Conservation (phyloP, 2,329 filamentous ascomycete genomes). For the Clarireedia homoeocarpa region DNA sequence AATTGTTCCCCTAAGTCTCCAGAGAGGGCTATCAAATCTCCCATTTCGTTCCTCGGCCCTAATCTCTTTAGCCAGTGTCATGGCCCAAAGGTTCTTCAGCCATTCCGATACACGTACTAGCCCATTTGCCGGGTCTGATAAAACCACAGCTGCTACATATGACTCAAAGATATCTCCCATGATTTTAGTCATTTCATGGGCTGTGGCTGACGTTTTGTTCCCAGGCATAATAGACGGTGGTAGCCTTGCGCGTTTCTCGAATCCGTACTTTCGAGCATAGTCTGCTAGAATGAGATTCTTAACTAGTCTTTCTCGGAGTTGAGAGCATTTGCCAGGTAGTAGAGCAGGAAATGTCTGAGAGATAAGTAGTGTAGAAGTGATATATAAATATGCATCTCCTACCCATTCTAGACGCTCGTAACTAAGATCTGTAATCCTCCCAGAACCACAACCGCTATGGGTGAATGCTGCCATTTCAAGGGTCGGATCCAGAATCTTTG, state of each 20-base stretch:
- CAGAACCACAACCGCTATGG: slow-evolving; percentile 37
- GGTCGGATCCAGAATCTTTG: slow-evolving; percentile 48
- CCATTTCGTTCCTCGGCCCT: slow-evolving; percentile 28
- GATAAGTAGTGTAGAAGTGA: slow-evolving; percentile 69
- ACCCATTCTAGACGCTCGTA: slow-evolving; percentile 87
- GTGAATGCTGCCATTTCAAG: slow-evolving; percentile 60
- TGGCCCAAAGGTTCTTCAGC: slow-evolving; percentile 69
- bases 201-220: slow-evolving; percentile 12
- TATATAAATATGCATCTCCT: slow-evolving; percentile 78
- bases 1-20: slow-evolving; percentile 20
- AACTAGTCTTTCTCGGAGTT: slow-evolving; percentile 70
- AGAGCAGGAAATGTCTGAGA: slow-evolving; percentile 61
- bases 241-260: slow-evolving; percentile 56
- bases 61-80: slow-evolving; percentile 51
- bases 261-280: slow-evolving; percentile 63
- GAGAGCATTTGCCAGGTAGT: slow-evolving; percentile 60
- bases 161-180: slow-evolving; percentile 86
- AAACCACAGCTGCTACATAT: slow-evolving; percentile 72
- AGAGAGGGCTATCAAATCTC: slow-evolving; percentile 22
- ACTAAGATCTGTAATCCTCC: slow-evolving; percentile 25
- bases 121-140: slow-evolving; percentile 58
- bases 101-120: slow-evolving; percentile 55
- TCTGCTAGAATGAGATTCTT: slow-evolving; percentile 70
- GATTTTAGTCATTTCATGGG: slow-evolving; percentile 59
- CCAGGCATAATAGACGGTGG: slow-evolving; percentile 6